phyloP scores from a whole-genome alignment of 495 filamentous ascomycete genomes.

The Podospora pseudopauciseta region DNA sequence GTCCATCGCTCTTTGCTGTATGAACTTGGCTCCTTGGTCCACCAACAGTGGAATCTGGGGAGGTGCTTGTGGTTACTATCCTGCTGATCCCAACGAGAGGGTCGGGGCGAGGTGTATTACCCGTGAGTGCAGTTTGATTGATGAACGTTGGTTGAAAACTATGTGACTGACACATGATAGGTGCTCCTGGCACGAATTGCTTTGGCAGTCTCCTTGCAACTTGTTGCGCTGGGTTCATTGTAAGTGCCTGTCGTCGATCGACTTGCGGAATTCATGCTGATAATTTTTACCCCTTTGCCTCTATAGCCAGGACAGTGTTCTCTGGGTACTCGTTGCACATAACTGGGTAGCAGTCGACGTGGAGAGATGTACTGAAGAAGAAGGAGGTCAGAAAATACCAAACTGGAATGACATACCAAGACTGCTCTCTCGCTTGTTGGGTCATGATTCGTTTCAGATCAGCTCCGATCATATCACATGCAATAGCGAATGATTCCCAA shows the following conservation, averaged over 20 bases:
- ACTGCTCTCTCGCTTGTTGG: not conserved
- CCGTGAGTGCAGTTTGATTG: not conserved
- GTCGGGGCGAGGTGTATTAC: not conserved
- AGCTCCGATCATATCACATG: not conserved
- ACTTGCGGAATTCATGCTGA: not conserved
- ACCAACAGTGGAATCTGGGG: not conserved
- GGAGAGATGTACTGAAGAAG: not conserved
- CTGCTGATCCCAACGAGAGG: not conserved
- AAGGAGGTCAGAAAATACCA: not conserved
- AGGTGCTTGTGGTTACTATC: not conserved
- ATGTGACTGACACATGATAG: not conserved
- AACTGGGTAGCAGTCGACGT: not conserved
- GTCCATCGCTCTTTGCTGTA: not conserved
- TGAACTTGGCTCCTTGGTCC: not conserved
- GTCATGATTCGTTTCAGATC: not conserved
- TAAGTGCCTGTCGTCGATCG: not conserved
- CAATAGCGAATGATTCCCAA: not conserved
- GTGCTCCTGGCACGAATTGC: not conserved
- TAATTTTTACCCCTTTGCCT: not conserved
- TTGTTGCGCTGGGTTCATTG: not conserved
- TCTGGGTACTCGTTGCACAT: not conserved
- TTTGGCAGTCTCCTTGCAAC: not conserved
- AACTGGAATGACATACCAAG: not conserved
- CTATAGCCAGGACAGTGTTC: not conserved
- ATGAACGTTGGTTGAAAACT: not conserved